A percentile compares a stretch with the other conserved stretches of the same genome.
Evolutionary conservation across 371 early-diverging fungal species (phyloP).

Genomic region (Saksenaea vasiformis): DNA sequence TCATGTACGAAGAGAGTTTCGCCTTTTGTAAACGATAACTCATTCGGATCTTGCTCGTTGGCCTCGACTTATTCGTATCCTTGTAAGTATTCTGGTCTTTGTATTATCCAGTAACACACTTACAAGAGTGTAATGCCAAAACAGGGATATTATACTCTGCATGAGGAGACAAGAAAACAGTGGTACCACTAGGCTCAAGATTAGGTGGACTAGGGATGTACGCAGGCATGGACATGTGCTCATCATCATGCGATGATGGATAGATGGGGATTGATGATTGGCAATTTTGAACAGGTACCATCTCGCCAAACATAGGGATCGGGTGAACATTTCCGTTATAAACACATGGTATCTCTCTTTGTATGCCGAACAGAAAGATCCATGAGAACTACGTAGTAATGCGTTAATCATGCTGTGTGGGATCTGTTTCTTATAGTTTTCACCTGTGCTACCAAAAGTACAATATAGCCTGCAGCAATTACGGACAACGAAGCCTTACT

Average conservation of each 20-base stretch:
- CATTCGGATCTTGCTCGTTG: constrained; percentile 86
- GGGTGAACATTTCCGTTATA: not conserved
- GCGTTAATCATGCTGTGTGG: not conserved
- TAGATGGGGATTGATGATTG: not conserved
- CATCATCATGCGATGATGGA: not conserved
- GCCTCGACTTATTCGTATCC: constrained; percentile 59
- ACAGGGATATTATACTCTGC: constrained; percentile 39
- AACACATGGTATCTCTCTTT: constrained; percentile 21
- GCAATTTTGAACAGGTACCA: not conserved
- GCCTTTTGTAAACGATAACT: constrained; percentile 85
- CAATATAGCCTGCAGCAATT: constrained; percentile 33
- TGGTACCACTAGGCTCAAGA: constrained; percentile 18
- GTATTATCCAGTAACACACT: constrained; percentile 11
- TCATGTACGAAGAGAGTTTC: constrained; percentile 83
- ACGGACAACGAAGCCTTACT: constrained; percentile 19
- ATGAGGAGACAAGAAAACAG: constrained; percentile 34
- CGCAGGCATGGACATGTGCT: not conserved
- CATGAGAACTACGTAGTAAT: constrained; percentile 27
- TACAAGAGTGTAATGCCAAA: constrained; percentile 44
- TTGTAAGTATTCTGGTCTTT: not conserved
- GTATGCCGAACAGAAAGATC: constrained; percentile 39
- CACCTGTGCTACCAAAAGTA: constrained; percentile 35
- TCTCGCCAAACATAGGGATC: not conserved
- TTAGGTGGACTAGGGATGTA: not conserved
- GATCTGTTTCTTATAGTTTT: not conserved